Conservation (phyloP, 306 rosid species). For the Luffa aegyptiaca region DNA sequence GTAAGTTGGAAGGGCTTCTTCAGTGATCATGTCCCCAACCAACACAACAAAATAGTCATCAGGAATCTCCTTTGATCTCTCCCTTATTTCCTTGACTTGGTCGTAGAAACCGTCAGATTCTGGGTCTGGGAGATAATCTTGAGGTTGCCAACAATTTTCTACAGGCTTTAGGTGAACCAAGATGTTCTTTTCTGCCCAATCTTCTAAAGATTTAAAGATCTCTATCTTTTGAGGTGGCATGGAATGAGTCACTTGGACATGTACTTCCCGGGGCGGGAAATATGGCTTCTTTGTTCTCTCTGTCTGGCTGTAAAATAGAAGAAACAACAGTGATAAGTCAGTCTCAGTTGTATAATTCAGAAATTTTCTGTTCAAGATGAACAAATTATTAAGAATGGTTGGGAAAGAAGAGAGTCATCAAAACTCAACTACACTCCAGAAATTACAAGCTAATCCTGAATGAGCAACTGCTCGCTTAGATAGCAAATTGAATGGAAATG, state of each 20-base stretch:
- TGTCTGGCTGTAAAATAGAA: conserved; percentile 17
- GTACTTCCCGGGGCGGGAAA: conserved; percentile 32
- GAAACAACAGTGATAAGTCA: not conserved
- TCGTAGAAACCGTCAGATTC: conserved; percentile 45
- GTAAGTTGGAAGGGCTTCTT: conserved; percentile 55
- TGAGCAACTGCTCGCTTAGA: not conserved
- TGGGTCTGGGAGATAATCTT: conserved; percentile 44
- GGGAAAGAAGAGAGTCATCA: not conserved
- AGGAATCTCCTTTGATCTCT: conserved; percentile 41
- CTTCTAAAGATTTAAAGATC: conserved; percentile 38
- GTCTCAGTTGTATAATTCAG: not conserved
- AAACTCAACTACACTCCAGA: not conserved
- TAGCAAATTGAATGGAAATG: not conserved
- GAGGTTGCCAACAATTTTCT: conserved; percentile 54
- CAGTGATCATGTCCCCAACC: conserved; percentile 50
- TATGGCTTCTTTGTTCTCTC: conserved; percentile 19
- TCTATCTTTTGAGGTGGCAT: conserved; percentile 45
- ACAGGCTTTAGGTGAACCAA: conserved; percentile 45
- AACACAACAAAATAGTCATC: conserved; percentile 44
- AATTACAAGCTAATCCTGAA: not conserved
- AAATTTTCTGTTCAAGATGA: not conserved
- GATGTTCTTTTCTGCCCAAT: conserved; percentile 41
- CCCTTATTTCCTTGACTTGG: conserved; percentile 47
- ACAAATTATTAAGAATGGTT: not conserved
- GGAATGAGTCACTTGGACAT: conserved; percentile 43